phyloP scores from a whole-genome alignment of 805 yeast species.

The Candida nonsorbophila region DNA sequence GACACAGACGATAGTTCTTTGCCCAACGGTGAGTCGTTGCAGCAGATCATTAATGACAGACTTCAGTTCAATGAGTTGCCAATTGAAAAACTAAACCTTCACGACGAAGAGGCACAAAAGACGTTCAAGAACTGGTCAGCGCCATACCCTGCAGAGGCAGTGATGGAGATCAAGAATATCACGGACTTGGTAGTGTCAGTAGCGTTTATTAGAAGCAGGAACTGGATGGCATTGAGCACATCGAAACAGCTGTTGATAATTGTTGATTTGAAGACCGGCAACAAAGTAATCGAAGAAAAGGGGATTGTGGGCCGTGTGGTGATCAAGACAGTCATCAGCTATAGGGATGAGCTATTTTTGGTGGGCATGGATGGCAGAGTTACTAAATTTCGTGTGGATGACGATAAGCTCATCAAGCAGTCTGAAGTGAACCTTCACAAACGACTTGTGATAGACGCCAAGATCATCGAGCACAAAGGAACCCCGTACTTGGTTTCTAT shows the following conservation, averaged over 20 bases:
- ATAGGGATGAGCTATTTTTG: conserved; percentile 22
- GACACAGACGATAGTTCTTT: conserved; percentile 8
- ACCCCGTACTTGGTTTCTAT: conserved; percentile 42
- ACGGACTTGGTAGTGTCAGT: conserved; percentile 22
- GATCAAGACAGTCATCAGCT: conserved; percentile 31
- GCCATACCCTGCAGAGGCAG: conserved; percentile 32
- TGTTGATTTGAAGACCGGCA: conserved; percentile 11
- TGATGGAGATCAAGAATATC: no score
- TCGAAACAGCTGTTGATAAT: conserved; percentile 12
- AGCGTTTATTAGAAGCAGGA: conserved; percentile 5
- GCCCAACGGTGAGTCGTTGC: conserved; percentile 28
- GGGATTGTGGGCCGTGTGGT: conserved; percentile 17
- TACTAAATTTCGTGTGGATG: conserved; percentile 4
- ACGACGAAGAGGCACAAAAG: conserved; percentile 6
- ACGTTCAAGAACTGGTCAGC: conserved; percentile 22
- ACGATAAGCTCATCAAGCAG: conserved; percentile 2
- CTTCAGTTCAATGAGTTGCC: conserved; percentile 19
- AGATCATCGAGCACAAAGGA: conserved; percentile 12
- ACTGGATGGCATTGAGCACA: conserved; percentile 7
- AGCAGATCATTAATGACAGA: conserved; percentile 35
- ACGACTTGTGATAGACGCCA: conserved; percentile 34
- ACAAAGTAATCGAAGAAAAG: conserved; percentile 11
- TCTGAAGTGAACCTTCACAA: conserved; percentile 25
- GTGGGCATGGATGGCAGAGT: conserved; percentile 53
- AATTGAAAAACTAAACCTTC: conserved; percentile 2